Percentiles rank a stretch among this genome's conserved stretches.
Conservation (phyloP, 495 filamentous ascomycete species). For the Penicillium maclennaniae region DNA sequence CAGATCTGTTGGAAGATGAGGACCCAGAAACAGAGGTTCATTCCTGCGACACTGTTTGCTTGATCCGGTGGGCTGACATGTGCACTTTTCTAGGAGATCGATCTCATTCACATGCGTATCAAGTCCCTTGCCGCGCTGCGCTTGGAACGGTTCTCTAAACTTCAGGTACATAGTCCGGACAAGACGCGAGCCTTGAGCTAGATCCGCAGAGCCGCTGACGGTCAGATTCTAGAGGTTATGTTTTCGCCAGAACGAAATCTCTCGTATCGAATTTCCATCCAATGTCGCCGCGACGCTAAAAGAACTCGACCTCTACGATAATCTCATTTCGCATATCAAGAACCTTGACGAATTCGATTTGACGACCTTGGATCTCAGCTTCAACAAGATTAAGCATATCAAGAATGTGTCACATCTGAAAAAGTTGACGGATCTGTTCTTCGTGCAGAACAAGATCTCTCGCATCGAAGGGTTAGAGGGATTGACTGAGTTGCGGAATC, state of each 20-base stretch:
- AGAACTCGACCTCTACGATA: constrained; percentile 97
- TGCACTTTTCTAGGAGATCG: constrained; percentile 63
- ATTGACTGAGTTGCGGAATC: constrained; percentile 66
- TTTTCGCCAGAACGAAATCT: constrained; percentile 89
- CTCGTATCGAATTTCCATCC: constrained; percentile 65
- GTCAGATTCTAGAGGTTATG: constrained; percentile 61
- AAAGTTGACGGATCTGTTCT: constrained; percentile 80
- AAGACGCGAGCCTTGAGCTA: constrained; percentile 1
- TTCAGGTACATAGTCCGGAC: constrained; percentile 47
- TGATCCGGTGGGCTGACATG: constrained; percentile 7
- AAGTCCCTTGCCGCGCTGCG: constrained; percentile 70
- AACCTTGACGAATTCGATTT: constrained; percentile 78
- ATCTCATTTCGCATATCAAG: constrained; percentile 83
- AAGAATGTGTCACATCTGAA: constrained; percentile 78
- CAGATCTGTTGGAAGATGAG: constrained; percentile 66
- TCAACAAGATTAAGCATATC: constrained; percentile 99
- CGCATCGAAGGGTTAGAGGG: constrained; percentile 81
- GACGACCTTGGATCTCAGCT: constrained; percentile 82
- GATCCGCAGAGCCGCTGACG: constrained; percentile 7
- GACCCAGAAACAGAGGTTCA: constrained; percentile 54
- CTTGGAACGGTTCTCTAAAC: constrained; percentile 76
- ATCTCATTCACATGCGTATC: constrained; percentile 82
- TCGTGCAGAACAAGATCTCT: constrained; percentile 91
- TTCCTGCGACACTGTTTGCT: neutral
- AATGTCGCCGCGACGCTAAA: constrained; percentile 58